Evolutionary conservation across 1,284 basidiomycete species (phyloP).

Genomic region (Austroboletus rostrupii): DNA sequence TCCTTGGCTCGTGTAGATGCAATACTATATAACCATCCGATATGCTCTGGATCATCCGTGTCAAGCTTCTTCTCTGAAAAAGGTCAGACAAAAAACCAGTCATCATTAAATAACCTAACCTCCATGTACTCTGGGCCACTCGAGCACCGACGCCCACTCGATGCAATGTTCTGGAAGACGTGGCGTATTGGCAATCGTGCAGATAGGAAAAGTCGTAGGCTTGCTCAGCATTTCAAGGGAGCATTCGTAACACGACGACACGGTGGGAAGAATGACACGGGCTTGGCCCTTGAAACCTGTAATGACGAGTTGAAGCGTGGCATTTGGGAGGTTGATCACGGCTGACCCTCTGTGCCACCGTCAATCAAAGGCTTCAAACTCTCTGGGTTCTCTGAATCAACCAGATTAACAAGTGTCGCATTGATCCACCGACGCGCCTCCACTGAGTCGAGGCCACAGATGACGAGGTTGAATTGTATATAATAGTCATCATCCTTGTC

Average conservation of each 20-base stretch:
- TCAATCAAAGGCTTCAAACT: slow-evolving; percentile 98
- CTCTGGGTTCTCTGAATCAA: slow-evolving; percentile 87
- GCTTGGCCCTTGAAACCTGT: slow-evolving; percentile 98
- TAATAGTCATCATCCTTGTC: slow-evolving; percentile 97
- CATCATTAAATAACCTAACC: slow-evolving; percentile 44
- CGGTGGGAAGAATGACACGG: slow-evolving; percentile 92
- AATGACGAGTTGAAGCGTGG: slow-evolving; percentile 1
- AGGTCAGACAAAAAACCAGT: slow-evolving; percentile 4
- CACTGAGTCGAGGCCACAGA: slow-evolving; percentile 97
- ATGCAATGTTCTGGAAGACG: slow-evolving; percentile 98
- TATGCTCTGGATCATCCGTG: slow-evolving; percentile 96
- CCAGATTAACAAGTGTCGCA: slow-evolving; percentile 92
- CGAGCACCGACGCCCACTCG: slow-evolving; percentile 99
- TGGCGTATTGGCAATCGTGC: slow-evolving; percentile 98
- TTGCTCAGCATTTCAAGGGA: slow-evolving; percentile 98
- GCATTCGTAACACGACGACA: slow-evolving; percentile 98
- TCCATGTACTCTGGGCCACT: slow-evolving; percentile 92
- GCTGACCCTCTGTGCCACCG: slow-evolving; percentile 92
- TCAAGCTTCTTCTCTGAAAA: slow-evolving; percentile 86
- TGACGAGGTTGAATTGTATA: slow-evolving; percentile 93
- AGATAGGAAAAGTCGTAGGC: slow-evolving; percentile 95
- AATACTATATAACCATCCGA: slow-evolving; percentile 85
- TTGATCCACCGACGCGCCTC: slow-evolving; percentile 99
- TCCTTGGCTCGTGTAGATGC: slow-evolving; percentile 82
- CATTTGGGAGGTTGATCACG: background rate